Percentiles rank a stretch among this genome's conserved stretches.
These are phyloP conservation scores for Pterocarpus macrocarpus DNA, from an alignment of 306 rosid genomes.

Conservation along the genomic window DNA sequence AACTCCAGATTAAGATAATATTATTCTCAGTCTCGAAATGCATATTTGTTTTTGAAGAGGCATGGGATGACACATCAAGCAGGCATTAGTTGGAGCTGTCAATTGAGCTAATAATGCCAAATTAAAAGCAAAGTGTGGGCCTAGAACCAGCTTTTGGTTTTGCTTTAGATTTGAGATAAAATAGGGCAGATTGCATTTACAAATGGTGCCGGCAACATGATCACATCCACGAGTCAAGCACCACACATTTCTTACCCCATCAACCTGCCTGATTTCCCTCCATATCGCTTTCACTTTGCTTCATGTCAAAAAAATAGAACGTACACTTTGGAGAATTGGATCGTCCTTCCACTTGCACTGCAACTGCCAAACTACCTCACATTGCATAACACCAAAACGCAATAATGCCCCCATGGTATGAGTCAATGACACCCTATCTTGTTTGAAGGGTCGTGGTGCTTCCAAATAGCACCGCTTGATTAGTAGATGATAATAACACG, in stretches of 20 bases:
- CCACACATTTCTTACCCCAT: conserved; percentile 48
- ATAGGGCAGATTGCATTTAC: background rate
- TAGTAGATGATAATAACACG: conserved; percentile 3
- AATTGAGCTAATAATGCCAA: conserved; percentile 37
- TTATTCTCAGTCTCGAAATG: background rate
- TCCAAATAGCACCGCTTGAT: conserved; percentile 44
- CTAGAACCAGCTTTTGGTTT: background rate
- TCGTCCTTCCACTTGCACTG: conserved; percentile 50
- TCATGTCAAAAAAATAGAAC: background rate
- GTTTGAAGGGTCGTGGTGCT: conserved; percentile 29
- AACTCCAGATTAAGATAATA: background rate
- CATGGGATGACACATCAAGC: conserved; percentile 21
- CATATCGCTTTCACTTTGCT: conserved; percentile 30
- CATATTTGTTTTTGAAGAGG: conserved; percentile 29
- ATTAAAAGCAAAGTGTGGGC: conserved; percentile 1
- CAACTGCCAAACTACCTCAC: conserved; percentile 51
- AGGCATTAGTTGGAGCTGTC: conserved; percentile 25
- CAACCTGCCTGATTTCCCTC: conserved; percentile 14
- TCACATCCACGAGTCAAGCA: conserved; percentile 40
- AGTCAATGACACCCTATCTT: conserved; percentile 43
- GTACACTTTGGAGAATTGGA: conserved; percentile 31
- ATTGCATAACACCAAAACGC: conserved; percentile 18
- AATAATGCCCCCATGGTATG: conserved; percentile 27
- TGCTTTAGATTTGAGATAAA: conserved; percentile 30
- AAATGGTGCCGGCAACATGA: conserved; percentile 11